phyloP scores from a whole-genome alignment of 176 grass and related monocot species.

The Bothriochloa decipiens region DNA sequence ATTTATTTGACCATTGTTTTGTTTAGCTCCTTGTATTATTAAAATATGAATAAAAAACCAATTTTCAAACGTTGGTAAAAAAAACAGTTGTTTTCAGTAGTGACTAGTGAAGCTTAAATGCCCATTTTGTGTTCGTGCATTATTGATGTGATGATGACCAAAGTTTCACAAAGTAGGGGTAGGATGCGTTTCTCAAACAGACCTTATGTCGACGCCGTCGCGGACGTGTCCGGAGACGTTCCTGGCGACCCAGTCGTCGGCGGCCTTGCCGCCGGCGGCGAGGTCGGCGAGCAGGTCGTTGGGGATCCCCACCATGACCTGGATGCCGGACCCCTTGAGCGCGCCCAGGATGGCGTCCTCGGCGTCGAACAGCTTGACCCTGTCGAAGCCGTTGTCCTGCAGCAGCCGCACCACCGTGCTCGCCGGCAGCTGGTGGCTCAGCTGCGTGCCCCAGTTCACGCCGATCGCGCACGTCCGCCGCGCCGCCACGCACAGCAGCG shows the following conservation, averaged over 20 bases:
- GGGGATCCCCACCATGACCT: constrained; percentile 94
- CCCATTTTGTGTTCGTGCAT: neutral
- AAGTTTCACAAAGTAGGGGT: neutral
- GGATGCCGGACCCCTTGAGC: constrained; percentile 57
- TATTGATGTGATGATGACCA: neutral
- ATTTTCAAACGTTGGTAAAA: neutral
- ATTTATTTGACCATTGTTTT: neutral
- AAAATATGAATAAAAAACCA: too few species aligned
- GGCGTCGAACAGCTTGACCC: constrained; percentile 87
- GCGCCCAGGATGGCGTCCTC: constrained; percentile 61
- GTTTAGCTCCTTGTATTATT: neutral
- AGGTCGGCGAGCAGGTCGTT: constrained; percentile 72
- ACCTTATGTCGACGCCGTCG: constrained; percentile 86
- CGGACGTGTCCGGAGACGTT: constrained; percentile 67
- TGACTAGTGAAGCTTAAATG: neutral
- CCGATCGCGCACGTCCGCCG: constrained; percentile 48
- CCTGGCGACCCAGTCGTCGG: constrained; percentile 68
- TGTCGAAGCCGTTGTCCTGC: constrained; percentile 71
- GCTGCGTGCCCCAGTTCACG: constrained; percentile 84
- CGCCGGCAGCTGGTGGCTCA: constrained; percentile 68
- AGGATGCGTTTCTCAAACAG: neutral
- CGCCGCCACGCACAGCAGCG: constrained; percentile 39
- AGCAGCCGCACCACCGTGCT: constrained; percentile 73
- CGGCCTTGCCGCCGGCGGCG: constrained; percentile 46
- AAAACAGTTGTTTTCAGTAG: neutral